Percentiles rank a stretch among this genome's conserved stretches.
Evolutionary conservation across 805 yeast genomes (phyloP).

Genomic region (Barnettozyma pratensis): DNA sequence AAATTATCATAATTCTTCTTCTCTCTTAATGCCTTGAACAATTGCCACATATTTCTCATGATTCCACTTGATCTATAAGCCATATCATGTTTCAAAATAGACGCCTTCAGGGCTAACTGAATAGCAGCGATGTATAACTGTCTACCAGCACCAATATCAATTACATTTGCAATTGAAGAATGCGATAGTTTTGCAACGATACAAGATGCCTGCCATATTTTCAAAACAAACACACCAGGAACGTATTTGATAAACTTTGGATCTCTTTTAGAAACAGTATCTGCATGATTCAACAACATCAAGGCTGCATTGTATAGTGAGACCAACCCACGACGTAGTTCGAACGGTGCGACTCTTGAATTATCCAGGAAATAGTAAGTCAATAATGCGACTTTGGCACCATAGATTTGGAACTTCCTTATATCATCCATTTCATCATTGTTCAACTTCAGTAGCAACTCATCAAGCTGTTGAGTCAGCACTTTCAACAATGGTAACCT

Average conservation of each 20-base stretch:
- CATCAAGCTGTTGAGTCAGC: slow-evolving; percentile 67
- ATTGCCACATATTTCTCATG: slow-evolving; percentile 90
- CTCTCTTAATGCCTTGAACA: slow-evolving; percentile 64
- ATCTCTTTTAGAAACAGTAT: slow-evolving; percentile 52
- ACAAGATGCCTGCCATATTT: slow-evolving; percentile 90
- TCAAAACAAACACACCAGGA: slow-evolving; percentile 77
- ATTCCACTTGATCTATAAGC: slow-evolving; percentile 91
- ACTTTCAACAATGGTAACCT: slow-evolving; percentile 70
- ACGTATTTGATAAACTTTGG: slow-evolving; percentile 65
- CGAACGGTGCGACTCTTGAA: slow-evolving; percentile 37
- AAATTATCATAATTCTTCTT: slow-evolving; percentile 33
- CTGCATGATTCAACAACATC: slow-evolving; percentile 62
- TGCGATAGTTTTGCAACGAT: slow-evolving; percentile 75
- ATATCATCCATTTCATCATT: slow-evolving; percentile 55
- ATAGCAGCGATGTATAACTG: slow-evolving; percentile 64
- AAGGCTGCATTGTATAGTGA: slow-evolving; percentile 77
- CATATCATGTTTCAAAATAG: slow-evolving; percentile 86
- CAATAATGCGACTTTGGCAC: slow-evolving; percentile 76
- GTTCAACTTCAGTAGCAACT: slow-evolving; percentile 57
- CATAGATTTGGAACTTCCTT: slow-evolving; percentile 60
- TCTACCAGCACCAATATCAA: slow-evolving; percentile 71
- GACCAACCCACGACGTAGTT: slow-evolving; percentile 67
- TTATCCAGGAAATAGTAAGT: slow-evolving; percentile 77
- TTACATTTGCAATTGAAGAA: slow-evolving; percentile 59
- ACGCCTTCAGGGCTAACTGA: slow-evolving; percentile 65